These are phyloP conservation scores for Russula foetens DNA, from an alignment of 768 basidiomycete genomes.

Conservation along the genomic window DNA sequence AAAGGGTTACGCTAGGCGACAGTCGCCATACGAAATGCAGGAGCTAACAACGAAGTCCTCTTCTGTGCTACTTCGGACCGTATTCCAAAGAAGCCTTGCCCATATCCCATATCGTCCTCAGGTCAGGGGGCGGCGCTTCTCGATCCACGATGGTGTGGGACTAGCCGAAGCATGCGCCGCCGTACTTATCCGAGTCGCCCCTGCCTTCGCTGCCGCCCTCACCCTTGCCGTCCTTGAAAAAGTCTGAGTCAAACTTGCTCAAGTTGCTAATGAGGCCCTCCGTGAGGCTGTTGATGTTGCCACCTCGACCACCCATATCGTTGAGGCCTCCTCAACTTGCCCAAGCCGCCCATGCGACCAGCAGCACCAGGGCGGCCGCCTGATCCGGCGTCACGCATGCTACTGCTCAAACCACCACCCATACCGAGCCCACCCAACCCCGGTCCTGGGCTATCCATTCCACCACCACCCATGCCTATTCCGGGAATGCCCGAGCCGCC, in stretches of 20 bases:
- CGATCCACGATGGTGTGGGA: no score
- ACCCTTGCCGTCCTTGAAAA: neutral
- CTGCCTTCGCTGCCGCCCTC: neutral
- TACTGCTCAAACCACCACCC: no score
- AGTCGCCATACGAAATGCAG: neutral
- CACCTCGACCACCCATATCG: neutral
- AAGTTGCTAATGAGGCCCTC: neutral
- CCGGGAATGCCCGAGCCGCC: neutral
- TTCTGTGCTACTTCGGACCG: slow-evolving; percentile 28
- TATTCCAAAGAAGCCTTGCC: slow-evolving; percentile 35
- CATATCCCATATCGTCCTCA: slow-evolving; percentile 36
- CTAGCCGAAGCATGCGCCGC: no score
- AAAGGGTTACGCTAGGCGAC: neutral
- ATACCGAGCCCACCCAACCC: neutral
- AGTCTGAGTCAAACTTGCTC: neutral
- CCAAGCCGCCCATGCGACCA: neutral
- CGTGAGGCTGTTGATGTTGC: neutral
- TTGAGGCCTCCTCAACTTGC: neutral
- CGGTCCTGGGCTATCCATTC: neutral
- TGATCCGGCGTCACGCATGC: no score
- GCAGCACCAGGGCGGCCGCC: neutral
- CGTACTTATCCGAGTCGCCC: neutral
- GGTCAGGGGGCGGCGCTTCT: slow-evolving; percentile 21
- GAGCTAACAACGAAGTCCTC: slow-evolving; percentile 18
- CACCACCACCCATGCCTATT: neutral